phyloP scores from a whole-genome alignment of 768 basidiomycete species.

The Mycena pura region DNA sequence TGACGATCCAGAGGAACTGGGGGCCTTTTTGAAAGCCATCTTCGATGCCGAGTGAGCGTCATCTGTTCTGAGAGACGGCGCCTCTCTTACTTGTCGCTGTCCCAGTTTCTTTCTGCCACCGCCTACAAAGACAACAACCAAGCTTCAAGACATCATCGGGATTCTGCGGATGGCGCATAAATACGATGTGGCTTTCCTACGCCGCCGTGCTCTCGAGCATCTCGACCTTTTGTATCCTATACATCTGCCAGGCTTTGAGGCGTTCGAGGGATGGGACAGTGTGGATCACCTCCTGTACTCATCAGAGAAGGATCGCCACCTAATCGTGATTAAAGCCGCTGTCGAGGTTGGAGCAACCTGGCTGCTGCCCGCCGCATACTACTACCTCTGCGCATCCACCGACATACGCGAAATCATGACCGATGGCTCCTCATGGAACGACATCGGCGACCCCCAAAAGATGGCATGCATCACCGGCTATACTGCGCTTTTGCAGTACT shows the following conservation, averaged over 20 bases:
- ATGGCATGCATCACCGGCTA: no score
- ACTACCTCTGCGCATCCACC: not conserved
- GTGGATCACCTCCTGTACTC: not conserved
- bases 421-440: no score
- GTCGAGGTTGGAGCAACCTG: not conserved
- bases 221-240: not conserved
- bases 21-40: conserved; percentile 6
- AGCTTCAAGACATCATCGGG: not conserved
- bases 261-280: not conserved
- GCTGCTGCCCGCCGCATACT: not conserved
- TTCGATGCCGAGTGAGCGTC: conserved; percentile 9
- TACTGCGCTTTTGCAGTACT: no score
- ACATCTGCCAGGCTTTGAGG: not conserved
- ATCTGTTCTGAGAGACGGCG: not conserved
- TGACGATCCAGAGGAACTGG: conserved; percentile 7
- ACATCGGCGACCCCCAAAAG: no score
- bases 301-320: no score
- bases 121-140: not conserved
- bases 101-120: conserved; percentile 7
- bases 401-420: no score
- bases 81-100: not conserved
- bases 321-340: not conserved
- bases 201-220: conserved; percentile 5
- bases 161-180: conserved; percentile 6
- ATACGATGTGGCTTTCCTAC: conserved; percentile 8